These are phyloP conservation scores for Chaetomiaceae sp. DNA, from an alignment of 2,329 filamentous ascomycete genomes.

Conservation along the genomic window DNA sequence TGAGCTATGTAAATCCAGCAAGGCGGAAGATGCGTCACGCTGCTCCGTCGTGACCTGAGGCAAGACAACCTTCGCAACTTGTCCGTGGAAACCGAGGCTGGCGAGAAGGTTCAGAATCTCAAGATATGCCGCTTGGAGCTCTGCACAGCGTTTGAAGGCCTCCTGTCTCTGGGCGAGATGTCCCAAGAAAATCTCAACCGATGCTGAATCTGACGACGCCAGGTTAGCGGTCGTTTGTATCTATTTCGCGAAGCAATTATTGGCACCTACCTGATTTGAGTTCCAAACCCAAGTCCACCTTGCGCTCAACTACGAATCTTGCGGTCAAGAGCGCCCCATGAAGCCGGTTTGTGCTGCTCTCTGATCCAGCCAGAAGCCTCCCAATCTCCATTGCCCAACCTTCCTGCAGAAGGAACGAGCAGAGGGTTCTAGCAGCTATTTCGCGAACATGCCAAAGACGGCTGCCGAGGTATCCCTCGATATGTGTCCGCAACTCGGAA, in stretches of 20 bases:
- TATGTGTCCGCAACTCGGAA: constrained; percentile 51
- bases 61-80: constrained; percentile 15
- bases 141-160: constrained; percentile 31
- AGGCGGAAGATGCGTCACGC: constrained; percentile 15
- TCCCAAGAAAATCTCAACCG: constrained; percentile 6
- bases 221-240: not conserved
- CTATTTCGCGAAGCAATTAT: no score
- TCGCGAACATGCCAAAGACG: constrained; percentile 77
- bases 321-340: constrained; percentile 57
- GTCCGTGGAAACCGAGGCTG: constrained; percentile 26
- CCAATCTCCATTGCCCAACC: constrained; percentile 44
- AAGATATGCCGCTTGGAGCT: constrained; percentile 43
- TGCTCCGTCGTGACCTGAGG: not conserved
- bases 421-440: constrained; percentile 70
- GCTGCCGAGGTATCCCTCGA: constrained; percentile 61
- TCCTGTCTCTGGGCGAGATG: constrained; percentile 6
- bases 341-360: constrained; percentile 43
- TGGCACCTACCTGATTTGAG: constrained; percentile 41
- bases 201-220: constrained; percentile 6
- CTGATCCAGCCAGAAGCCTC: constrained; percentile 33
- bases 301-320: constrained; percentile 53
- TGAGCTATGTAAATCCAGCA: constrained; percentile 31
- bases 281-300: constrained; percentile 43
- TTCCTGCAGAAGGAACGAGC: constrained; percentile 54
- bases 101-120: constrained; percentile 44